Evolutionary conservation across 2,329 filamentous ascomycete genomes (phyloP), one percentile per base, ranked within the genome.

Genomic region (Clarireedia hainanense): DNA sequence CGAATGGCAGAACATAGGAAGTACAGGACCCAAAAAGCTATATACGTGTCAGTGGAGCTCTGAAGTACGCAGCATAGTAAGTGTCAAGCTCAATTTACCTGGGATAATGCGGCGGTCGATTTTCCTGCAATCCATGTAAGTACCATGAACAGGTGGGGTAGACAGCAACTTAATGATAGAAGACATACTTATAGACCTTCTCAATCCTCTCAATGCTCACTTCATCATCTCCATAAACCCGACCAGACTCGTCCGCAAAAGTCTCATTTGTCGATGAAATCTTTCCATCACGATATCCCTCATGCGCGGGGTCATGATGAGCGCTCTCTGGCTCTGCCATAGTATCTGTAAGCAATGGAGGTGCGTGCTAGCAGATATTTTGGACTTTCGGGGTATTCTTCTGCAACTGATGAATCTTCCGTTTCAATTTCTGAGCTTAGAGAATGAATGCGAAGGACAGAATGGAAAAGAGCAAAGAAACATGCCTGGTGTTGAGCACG

Each of bases 1-100:
- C 90, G 85, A 66, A 96, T 94, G 58, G 89, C 91, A 0, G 90
- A 94, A 76, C 89, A 94, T 61, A 96, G 80, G 69, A 96, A 96
- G 74, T 96, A 96, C 15, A 96, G 79, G 15, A 86, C 71, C 91
- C 91, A 96, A 71, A 96, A 92, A 30, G 91, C 89, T 79, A 59
- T 23, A 14, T 45, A 45, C 37, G 17, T 58, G 23, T 53, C n/a
- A 52, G 10, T 43, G 40, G 7, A 20, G 10, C 15, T 9, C 40
- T 2, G 6, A 43, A 43, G 17, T 4, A 17, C 12, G 23, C n/a
- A n/a, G 14, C 4, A 15, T 26, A 24, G n/a, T 50, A 5, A 15
- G 6, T 6, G 27, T 23, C 2, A 20, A 43, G 40, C 47, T 64
- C 12, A 6, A 36, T 34, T 42, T 37, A 73, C 73, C 72, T 61